Base-by-base conservation (phyloP, 768 basidiomycete species). In the Tulasnella sp. region DNA sequence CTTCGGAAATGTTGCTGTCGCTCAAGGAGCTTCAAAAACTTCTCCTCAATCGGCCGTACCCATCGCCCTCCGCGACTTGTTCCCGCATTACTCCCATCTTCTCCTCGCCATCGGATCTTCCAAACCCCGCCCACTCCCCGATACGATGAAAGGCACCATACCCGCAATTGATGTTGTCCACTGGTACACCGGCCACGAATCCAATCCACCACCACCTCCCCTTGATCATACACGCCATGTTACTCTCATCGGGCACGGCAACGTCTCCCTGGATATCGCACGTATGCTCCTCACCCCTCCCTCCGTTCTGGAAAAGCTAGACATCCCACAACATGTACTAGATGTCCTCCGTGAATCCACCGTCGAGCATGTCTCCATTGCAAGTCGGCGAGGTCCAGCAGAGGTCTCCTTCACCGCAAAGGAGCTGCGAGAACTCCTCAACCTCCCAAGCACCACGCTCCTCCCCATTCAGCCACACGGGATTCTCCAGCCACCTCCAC, bases 331-430 rank as follows among this genome's bases (percentile, higher is more conserved):
- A 53, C 69, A 75, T 8, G 91, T 92, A 0, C 74, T 97, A 4
- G 78, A 81, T 1, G 77, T 83, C 10, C 77, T 97, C 10, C 69
- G 72, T 0, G 70, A 73, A 5, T 87, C 84, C 8, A 62, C 72
- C 12, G 80, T 98, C 30, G 74, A 77, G 65, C 85, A 86, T 59
- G 83, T 99, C 43, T 83, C 84, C 12, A 87, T 93, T 49, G 75
- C 96, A 24, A 93, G 81, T 0, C 76, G 94, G 49, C 79, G 94
- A 11, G 93, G 94, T 0, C 91, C 91, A 0, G 77, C 84, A 5
- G 85, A 97, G 67, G 91, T 87, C 1, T 84, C 89, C 0, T 94
- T 92, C 67, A 92, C 92, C 2, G 82, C 85, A 31, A 97, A 97
- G 69, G 94, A 99, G 70, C 76, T 96, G 3, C 76, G 94, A 22